These are phyloP conservation scores for Lichtheimia hyalospora DNA, from an alignment of 371 early-diverging fungal species.

Conservation along the genomic window DNA sequence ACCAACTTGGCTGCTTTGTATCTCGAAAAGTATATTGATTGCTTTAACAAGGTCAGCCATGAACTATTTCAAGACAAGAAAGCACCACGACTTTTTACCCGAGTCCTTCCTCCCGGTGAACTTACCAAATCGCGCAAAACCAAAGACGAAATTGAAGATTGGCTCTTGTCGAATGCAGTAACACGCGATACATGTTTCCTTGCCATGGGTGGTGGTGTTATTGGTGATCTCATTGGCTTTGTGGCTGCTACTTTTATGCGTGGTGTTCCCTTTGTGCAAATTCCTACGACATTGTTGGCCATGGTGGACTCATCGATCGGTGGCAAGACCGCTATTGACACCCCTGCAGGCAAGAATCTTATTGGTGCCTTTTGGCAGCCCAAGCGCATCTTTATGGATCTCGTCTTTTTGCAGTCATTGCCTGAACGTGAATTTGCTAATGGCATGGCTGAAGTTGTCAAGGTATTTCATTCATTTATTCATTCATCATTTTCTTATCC, in stretches of 20 bases:
- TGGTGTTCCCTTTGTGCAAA: constrained; percentile 90
- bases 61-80: constrained; percentile 27
- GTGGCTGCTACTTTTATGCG: constrained; percentile 98
- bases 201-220: constrained; percentile 97
- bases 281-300: constrained; percentile 95
- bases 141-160: constrained; percentile 92
- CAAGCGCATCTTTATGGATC: constrained; percentile 88
- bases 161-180: constrained; percentile 80
- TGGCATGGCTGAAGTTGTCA: constrained; percentile 98
- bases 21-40: constrained; percentile 53
- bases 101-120: constrained; percentile 91
- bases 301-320: constrained; percentile 99
- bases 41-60: constrained; percentile 38
- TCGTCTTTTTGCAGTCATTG: constrained; percentile 82
- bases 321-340: constrained; percentile 97
- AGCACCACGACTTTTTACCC: constrained; percentile 72
- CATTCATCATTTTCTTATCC: not conserved
- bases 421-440: constrained; percentile 94
- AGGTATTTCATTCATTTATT: constrained; percentile 49
- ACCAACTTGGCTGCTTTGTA: constrained; percentile 80
- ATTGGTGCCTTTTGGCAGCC: constrained; percentile 98
- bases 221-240: constrained; percentile 95
- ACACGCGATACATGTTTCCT: constrained; percentile 93
- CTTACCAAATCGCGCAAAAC: constrained; percentile 83
- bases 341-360: constrained; percentile 94